Percentiles rank a stretch among this genome's conserved stretches.
Conservation (phyloP, 208 protist genomes). For the Leishmania arabica region DNA sequence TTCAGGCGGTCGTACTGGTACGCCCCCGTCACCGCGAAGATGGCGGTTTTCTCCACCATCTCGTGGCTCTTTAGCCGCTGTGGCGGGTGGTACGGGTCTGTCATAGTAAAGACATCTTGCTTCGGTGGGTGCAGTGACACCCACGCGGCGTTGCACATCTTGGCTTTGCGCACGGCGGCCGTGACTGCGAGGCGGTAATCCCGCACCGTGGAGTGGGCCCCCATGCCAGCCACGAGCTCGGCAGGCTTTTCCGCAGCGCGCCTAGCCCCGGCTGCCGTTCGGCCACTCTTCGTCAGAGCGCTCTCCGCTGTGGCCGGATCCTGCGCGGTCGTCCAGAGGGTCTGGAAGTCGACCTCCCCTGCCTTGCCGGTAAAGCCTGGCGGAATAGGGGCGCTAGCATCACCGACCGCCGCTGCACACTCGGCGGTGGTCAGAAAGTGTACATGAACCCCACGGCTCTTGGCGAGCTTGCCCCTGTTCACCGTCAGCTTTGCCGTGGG, state of each 20-base stretch:
- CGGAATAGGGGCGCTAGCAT: slow-evolving; percentile 5
- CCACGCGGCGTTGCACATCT: slow-evolving; percentile 28
- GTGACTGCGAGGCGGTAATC: slow-evolving; percentile 79
- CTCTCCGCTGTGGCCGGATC: not conserved
- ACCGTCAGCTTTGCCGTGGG: slow-evolving; percentile 11
- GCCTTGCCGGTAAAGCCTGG: slow-evolving; percentile 53
- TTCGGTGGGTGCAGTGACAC: slow-evolving; percentile 30
- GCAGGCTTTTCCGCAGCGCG: slow-evolving; percentile 5
- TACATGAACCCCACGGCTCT: slow-evolving; percentile 18
- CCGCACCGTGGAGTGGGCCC: slow-evolving; percentile 35
- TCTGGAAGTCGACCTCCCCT: slow-evolving; percentile 34
- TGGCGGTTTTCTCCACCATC: slow-evolving; percentile 70
- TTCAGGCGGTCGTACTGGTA: slow-evolving; percentile 77
- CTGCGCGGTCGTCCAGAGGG: slow-evolving; percentile 2
- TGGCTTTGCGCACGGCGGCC: slow-evolving; percentile 65
- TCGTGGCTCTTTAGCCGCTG: slow-evolving; percentile 38
- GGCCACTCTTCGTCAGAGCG: not conserved
- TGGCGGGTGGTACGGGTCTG: slow-evolving; percentile 44
- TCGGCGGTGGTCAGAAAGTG: slow-evolving; percentile 24
- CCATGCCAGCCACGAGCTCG: slow-evolving; percentile 35
- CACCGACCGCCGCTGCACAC: not conserved
- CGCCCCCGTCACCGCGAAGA: slow-evolving; percentile 72
- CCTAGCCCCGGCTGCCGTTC: not conserved
- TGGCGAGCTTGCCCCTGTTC: slow-evolving; percentile 10
- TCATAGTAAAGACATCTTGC: slow-evolving; percentile 31